Percentiles rank a stretch among this genome's conserved stretches.
These are phyloP conservation scores for Symbiotaphrina buchneri DNA, from an alignment of 495 filamentous ascomycete genomes.

Conservation along the genomic window DNA sequence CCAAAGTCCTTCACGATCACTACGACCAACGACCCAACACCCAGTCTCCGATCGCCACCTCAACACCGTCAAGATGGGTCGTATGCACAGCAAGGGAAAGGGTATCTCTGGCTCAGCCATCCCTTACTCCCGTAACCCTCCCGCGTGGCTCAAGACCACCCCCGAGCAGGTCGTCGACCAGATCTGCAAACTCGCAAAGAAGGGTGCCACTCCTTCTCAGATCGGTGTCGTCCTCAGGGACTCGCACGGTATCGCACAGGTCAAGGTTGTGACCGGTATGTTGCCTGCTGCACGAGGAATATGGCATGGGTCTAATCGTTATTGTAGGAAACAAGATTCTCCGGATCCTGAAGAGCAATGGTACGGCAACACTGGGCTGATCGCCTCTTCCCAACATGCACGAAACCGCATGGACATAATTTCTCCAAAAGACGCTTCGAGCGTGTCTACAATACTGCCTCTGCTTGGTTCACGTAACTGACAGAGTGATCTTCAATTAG, in stretches of 20 bases:
- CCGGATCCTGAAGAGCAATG: slow-evolving; percentile 84
- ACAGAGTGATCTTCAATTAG: slow-evolving; percentile 78
- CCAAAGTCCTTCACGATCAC: too few species aligned
- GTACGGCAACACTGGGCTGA: slow-evolving; percentile 32
- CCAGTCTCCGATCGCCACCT: slow-evolving; percentile 8
- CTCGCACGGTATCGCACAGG: slow-evolving; percentile 89
- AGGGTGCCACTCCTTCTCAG: slow-evolving; percentile 92
- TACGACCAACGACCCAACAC: background rate
- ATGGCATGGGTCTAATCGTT: background rate
- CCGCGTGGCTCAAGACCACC: slow-evolving; percentile 84
- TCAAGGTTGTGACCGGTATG: slow-evolving; percentile 90
- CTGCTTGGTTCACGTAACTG: slow-evolving; percentile 92
- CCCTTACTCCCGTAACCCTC: slow-evolving; percentile 83
- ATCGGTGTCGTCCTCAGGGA: slow-evolving; percentile 97
- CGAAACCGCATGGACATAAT: too few species aligned
- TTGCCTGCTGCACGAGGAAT: background rate
- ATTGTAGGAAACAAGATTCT: slow-evolving; percentile 91
- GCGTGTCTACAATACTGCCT: slow-evolving; percentile 42
- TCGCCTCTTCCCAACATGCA: slow-evolving; percentile 2
- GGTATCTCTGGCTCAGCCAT: slow-evolving; percentile 86
- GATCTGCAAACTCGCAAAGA: slow-evolving; percentile 96
- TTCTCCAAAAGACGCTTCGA: too few species aligned
- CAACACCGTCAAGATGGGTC: slow-evolving; percentile 55
- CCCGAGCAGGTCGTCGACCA: slow-evolving; percentile 84
- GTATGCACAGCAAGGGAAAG: slow-evolving; percentile 98